Evolutionary conservation across 139 green algal genomes (phyloP), one percentile per base, ranked within the genome.

Genomic region (Tetradesmus lagerheimii): DNA sequence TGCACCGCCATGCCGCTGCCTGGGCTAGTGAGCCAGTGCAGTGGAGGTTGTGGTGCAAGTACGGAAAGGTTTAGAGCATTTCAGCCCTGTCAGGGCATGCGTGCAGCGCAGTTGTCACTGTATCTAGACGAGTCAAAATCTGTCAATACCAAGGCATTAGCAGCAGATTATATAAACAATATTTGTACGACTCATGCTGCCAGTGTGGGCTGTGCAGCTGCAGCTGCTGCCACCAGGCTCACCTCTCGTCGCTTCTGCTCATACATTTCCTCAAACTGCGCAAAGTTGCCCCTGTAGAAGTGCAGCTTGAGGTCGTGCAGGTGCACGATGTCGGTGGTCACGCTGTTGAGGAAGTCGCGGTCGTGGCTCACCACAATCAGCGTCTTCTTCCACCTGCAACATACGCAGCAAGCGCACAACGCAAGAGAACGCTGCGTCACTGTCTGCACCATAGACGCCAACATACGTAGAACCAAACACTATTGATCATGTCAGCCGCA

Each of bases 291-390:
- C 74, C 95, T 93, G 94, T 99, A 99, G 88, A 96, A 96, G 93
- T 98, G 95, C 93, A 99, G 95, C 79, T 97, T 96, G 91, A 97
- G 93, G 93, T 99, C 98, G 92, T 99, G 97, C 86, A 99, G 95
- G 94, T 99, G 98, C 89, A 99, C 99, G 94, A 99, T 99, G 94
- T 99, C 98, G 6, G 98, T 99, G 92, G 97, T 99, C 31, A 99
- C 95, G 23, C 92, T 96, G 94, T 99, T 99, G 18, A 99, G 95
- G 93, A 99, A 99, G 92, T 99, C 98, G 31, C 98, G 94, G 93
- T 99, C 98, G 94, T 99, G 98, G 34, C 95, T 98, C 62, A 99
- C 98, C 25, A 99, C 98, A 43, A 99, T 94, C 67, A 99, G 93
- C 74, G 98, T 99, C 96, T 99, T 99, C 95, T 99, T 99, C 96